These are phyloP conservation scores for Tolypocladium paradoxum DNA, from an alignment of 2,329 filamentous ascomycete genomes.

Conservation along the genomic window DNA sequence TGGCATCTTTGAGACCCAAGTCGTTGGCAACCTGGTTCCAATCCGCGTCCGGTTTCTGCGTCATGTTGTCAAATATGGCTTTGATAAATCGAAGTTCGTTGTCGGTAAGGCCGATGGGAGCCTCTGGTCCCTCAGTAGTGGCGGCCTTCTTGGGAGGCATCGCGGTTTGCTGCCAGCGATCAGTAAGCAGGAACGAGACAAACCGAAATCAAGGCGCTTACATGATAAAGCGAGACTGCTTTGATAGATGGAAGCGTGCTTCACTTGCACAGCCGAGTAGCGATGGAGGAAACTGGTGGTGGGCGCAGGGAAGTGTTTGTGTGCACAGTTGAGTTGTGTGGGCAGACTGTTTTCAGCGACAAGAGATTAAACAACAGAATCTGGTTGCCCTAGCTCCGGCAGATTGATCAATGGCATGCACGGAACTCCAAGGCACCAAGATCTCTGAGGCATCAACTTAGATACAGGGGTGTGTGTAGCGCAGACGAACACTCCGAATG, in stretches of 20 bases:
- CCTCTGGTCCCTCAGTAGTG: slow-evolving; percentile 8
- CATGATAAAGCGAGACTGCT: not conserved
- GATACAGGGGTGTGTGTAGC: not conserved
- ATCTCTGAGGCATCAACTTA: not conserved
- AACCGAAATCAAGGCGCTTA: not conserved
- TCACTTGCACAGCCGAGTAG: not conserved
- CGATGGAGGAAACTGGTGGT: not conserved
- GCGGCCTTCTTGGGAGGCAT: slow-evolving; percentile 23
- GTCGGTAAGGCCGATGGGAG: slow-evolving; percentile 18
- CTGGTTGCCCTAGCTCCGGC: not conserved
- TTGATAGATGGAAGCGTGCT: not conserved
- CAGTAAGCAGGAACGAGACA: not conserved
- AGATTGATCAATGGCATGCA: not conserved
- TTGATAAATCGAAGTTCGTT: slow-evolving; percentile 28
- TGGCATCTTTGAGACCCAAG: slow-evolving; percentile 27
- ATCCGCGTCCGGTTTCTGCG: slow-evolving; percentile 27
- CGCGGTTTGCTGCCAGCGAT: not conserved
- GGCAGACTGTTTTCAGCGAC: not conserved
- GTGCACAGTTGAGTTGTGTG: not conserved
- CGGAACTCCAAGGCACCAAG: not conserved
- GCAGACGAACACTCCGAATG: not conserved
- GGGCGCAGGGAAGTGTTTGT: not conserved
- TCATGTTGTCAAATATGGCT: slow-evolving; percentile 30
- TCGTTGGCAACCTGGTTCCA: slow-evolving; percentile 26
- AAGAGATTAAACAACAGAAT: too few species aligned